A percentile compares a stretch with the other conserved stretches of the same genome.
Evolutionary conservation across 225 moss, liverwort and hornwort species (phyloP).

Genomic region (Straminergon stramineum): DNA sequence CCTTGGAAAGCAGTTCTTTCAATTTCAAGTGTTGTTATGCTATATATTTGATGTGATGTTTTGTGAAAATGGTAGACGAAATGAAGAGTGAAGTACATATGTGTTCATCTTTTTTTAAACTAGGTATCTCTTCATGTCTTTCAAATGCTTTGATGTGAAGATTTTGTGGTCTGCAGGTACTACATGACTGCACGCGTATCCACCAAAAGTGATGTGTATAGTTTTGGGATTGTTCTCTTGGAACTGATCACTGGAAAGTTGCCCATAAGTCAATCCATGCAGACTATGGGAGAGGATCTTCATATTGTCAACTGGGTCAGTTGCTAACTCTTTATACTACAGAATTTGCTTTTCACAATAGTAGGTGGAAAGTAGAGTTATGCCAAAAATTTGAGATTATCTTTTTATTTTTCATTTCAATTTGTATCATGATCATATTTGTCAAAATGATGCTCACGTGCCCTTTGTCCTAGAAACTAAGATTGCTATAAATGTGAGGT

Average conservation of each 20-base stretch:
- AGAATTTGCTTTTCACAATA: background rate
- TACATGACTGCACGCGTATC: constrained; percentile 1
- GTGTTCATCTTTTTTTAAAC: background rate
- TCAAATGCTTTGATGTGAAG: background rate
- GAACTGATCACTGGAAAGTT: constrained; percentile 36
- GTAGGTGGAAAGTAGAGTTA: background rate
- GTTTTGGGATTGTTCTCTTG: constrained; percentile 56
- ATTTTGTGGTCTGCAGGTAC: background rate
- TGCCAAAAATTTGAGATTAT: background rate
- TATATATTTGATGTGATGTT: too few species aligned
- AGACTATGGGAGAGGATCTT: background rate
- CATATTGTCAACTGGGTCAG: fast-evolving
- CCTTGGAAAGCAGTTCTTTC: background rate
- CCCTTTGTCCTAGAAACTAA: background rate
- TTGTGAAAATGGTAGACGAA: background rate
- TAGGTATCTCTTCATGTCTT: too few species aligned
- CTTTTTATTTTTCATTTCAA: background rate
- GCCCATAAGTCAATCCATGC: background rate
- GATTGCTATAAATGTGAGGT: background rate
- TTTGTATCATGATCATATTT: background rate
- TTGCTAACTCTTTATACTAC: background rate
- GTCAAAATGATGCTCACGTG: background rate
- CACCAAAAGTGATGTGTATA: constrained; percentile 60
- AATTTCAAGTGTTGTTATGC: background rate
- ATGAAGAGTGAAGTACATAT: background rate